Percentiles rank a stretch among this genome's conserved stretches.
phyloP scores from a whole-genome alignment of 495 filamentous ascomycete genomes.

The Tuber indicum region DNA sequence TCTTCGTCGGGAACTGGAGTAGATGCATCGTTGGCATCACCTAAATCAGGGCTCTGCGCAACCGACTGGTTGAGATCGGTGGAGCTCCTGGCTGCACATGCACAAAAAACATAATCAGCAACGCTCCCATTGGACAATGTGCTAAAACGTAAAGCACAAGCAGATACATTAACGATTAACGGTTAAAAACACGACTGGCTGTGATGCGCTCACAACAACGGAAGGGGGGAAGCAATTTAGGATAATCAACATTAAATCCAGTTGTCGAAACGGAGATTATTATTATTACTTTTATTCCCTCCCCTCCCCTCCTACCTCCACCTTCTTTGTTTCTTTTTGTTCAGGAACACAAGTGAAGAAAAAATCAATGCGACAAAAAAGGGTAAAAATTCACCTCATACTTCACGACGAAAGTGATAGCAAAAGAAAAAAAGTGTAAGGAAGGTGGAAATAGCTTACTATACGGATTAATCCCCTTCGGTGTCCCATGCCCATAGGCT shows the following conservation, averaged over 20 bases:
- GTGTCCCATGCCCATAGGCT: constrained; percentile 36
- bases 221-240: not conserved
- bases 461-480: constrained; percentile 29
- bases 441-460: constrained; percentile 24
- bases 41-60: constrained; percentile 41
- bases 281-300: not conserved
- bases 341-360: constrained; percentile 48
- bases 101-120: constrained; percentile 9
- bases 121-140: constrained; percentile 54
- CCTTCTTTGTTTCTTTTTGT: constrained; percentile 6
- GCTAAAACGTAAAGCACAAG: not conserved
- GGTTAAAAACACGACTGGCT: not conserved
- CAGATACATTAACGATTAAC: not conserved
- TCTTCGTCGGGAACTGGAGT: constrained; percentile 41
- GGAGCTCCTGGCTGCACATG: constrained; percentile 71
- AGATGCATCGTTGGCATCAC: constrained; percentile 11
- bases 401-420: not conserved
- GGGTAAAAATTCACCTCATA: not conserved
- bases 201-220: not conserved
- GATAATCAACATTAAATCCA: not conserved
- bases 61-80: constrained; percentile 66
- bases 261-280: not conserved
- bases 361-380: not conserved
- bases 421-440: not conserved
- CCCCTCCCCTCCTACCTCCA: not conserved